Percentiles rank a stretch among this genome's conserved stretches.
phyloP scores from a whole-genome alignment of 1,139 yeast genomes.

The Yamadazyma buinensis region DNA sequence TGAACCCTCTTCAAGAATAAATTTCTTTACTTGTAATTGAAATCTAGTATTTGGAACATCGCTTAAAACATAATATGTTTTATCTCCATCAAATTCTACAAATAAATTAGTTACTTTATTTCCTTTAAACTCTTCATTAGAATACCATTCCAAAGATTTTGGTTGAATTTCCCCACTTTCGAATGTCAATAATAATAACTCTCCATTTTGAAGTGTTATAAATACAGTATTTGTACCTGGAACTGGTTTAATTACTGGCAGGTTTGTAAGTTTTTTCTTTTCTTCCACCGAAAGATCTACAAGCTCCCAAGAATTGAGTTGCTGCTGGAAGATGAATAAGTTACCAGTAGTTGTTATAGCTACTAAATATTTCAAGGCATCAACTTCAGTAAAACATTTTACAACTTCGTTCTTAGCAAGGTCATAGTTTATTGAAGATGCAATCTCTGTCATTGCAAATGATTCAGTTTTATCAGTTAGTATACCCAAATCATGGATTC shows the following conservation, averaged over 20 bases:
- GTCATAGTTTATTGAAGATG: slow-evolving; percentile 18
- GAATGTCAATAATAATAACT: slow-evolving; percentile 44
- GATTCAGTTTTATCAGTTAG: slow-evolving; percentile 12
- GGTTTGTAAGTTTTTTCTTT: slow-evolving; percentile 21
- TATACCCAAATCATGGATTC: slow-evolving; percentile 51
- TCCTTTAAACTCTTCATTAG: slow-evolving; percentile 15
- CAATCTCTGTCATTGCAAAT: slow-evolving; percentile 30
- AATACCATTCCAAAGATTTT: slow-evolving; percentile 18
- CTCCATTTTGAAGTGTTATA: slow-evolving; percentile 54
- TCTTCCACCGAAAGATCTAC: slow-evolving; percentile 31
- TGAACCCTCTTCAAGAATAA: slow-evolving; percentile 18
- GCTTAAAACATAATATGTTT: slow-evolving; percentile 29
- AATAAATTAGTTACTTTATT: slow-evolving; percentile 58
- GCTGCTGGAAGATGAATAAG: slow-evolving; percentile 31
- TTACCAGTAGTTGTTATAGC: slow-evolving; percentile 64
- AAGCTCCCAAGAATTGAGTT: slow-evolving; percentile 12
- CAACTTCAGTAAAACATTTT: slow-evolving; percentile 54
- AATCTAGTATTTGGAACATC: slow-evolving; percentile 70
- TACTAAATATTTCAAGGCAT: slow-evolving; percentile 36
- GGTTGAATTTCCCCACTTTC: slow-evolving; percentile 15
- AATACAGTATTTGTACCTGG: slow-evolving; percentile 34
- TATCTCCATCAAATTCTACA: slow-evolving; percentile 17
- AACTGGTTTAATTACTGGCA: slow-evolving; percentile 42
- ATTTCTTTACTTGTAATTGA: slow-evolving; percentile 46
- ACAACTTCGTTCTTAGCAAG: slow-evolving; percentile 52